Conservation (phyloP, 2,329 filamentous ascomycete species). For the Immersiporthe knoxdaviesiana region DNA sequence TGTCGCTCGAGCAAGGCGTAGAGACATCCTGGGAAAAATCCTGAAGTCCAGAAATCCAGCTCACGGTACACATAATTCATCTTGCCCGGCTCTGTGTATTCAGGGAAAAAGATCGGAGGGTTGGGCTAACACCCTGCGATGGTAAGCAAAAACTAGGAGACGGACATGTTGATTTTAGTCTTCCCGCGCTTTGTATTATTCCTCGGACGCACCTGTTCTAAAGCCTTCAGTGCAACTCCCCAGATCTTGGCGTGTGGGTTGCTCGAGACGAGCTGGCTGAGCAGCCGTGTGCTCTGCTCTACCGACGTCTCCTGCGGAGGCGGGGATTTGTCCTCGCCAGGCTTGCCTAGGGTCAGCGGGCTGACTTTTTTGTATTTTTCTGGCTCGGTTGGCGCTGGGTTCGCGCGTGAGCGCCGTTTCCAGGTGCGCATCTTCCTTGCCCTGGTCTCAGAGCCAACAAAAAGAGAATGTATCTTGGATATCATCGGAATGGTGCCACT, state of each 20-base stretch:
- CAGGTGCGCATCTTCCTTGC: background rate
- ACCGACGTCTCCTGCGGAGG: background rate
- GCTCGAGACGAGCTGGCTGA: background rate
- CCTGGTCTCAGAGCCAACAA: too few species aligned
- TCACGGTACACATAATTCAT: conserved; percentile 45
- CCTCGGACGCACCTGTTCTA: background rate
- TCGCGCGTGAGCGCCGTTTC: background rate
- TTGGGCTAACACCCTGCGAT: background rate
- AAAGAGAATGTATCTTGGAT: too few species aligned
- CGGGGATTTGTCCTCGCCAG: background rate
- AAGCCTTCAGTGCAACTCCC: conserved; percentile 20
- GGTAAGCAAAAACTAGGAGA: background rate
- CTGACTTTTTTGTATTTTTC: background rate
- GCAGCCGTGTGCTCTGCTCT: background rate
- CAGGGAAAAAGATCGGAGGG: conserved; percentile 22
- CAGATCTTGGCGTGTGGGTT: background rate
- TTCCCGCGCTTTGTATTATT: too few species aligned
- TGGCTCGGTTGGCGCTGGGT: background rate
- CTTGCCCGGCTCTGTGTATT: conserved; percentile 43
- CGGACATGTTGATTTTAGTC: too few species aligned
- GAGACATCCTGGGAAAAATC: conserved; percentile 51
- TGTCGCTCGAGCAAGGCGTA: conserved; percentile 45
- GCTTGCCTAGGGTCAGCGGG: background rate
- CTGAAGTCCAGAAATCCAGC: conserved; percentile 51
- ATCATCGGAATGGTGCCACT: too few species aligned